Evolutionary conservation across 2,329 filamentous ascomycete species (phyloP).

Genomic region (Didymella segeticola): DNA sequence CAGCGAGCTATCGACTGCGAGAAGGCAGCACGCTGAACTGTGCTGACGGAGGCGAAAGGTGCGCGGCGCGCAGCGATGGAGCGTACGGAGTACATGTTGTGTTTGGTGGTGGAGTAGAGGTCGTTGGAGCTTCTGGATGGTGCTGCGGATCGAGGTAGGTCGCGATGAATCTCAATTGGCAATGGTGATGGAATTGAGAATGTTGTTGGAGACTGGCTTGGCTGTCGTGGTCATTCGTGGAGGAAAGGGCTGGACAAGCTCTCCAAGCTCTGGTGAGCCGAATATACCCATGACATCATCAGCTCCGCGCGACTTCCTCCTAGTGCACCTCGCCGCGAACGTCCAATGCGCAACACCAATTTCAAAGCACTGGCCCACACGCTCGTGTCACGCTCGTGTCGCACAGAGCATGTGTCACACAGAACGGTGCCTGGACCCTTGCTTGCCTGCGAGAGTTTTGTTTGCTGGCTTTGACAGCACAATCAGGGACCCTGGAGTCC

Average conservation of each 20-base stretch:
- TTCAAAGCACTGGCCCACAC: conserved; percentile 15
- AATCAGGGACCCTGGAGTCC: neutral
- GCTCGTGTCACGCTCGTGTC: no score
- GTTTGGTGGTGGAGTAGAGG: neutral
- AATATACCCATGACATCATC: conserved; percentile 15
- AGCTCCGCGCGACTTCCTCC: no score
- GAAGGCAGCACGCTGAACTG: conserved; percentile 48
- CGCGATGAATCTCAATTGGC: neutral
- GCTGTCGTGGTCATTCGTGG: neutral
- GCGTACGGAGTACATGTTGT: conserved; percentile 42
- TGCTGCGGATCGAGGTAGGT: neutral
- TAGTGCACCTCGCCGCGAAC: conserved; percentile 11
- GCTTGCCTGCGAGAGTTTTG: neutral
- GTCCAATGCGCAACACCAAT: conserved; percentile 12
- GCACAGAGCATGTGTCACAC: neutral
- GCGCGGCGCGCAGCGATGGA: conserved; percentile 40
- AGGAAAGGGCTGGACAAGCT: conserved; percentile 12
- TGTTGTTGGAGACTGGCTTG: neutral
- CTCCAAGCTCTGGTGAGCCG: conserved; percentile 8
- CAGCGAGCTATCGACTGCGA: conserved; percentile 46
- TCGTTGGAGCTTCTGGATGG: neutral
- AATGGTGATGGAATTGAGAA: conserved; percentile 2
- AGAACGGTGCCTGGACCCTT: conserved; percentile 1
- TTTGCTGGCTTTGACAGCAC: neutral
- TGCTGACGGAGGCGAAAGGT: conserved; percentile 33